Conservation (phyloP, 106 monocot genomes). For the Dioscorea zingiberensis region DNA sequence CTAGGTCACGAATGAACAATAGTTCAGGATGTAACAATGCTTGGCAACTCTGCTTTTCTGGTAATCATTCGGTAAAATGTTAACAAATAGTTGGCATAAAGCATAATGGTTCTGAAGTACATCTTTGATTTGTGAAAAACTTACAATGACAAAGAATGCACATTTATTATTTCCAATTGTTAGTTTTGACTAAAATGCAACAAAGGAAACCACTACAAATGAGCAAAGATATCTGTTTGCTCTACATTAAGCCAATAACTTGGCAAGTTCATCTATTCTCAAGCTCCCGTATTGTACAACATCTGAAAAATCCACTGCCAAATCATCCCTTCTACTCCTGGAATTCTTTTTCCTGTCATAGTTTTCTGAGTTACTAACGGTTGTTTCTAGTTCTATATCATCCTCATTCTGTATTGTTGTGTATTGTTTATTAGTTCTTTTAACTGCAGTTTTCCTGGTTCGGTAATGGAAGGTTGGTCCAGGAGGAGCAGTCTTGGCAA, state of each 20-base stretch:
- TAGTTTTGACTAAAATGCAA: too few relatives aligned
- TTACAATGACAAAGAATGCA: too few relatives aligned
- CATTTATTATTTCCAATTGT: too few relatives aligned
- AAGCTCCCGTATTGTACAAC: constrained; percentile 65
- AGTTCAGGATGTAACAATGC: too few relatives aligned
- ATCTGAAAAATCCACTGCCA: constrained; percentile 22
- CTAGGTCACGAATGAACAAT: too few relatives aligned
- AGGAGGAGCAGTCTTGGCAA: constrained; percentile 62
- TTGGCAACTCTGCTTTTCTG: too few relatives aligned
- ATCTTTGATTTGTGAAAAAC: too few relatives aligned
- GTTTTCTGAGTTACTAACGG: constrained; percentile 8
- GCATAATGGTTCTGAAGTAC: too few relatives aligned
- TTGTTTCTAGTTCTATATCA: constrained; percentile 27
- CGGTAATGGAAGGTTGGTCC: constrained; percentile 44
- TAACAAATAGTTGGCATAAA: too few relatives aligned
- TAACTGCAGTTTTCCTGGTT: constrained; percentile 21
- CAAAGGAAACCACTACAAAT: too few relatives aligned
- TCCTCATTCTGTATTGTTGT: constrained; percentile 9
- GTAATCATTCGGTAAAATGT: too few relatives aligned
- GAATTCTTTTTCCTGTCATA: constrained; percentile 14
- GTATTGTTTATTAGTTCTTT: constrained; percentile 14
- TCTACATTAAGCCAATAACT: constrained; percentile 43
- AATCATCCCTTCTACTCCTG: constrained; percentile 24
- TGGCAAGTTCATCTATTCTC: constrained; percentile 87
- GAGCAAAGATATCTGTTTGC: too few relatives aligned